These are phyloP conservation scores for Angomonas desouzai DNA, from an alignment of 208 protist genomes.

Conservation along the genomic window DNA sequence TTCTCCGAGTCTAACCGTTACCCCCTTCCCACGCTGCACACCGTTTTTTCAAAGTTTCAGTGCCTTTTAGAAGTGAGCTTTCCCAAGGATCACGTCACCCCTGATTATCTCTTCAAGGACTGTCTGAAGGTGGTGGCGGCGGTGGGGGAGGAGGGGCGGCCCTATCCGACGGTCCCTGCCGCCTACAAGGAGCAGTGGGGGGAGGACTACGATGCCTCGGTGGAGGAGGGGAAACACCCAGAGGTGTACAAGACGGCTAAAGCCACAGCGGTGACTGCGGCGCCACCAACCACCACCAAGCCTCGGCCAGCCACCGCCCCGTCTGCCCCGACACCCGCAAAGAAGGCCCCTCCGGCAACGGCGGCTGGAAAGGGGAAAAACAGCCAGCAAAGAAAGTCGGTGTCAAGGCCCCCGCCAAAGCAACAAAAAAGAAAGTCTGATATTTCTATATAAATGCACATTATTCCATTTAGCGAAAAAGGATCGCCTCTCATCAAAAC, in stretches of 20 bases:
- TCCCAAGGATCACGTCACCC: not conserved
- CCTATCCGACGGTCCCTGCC: not conserved
- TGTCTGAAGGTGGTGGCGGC: slow-evolving; percentile 1
- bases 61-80: slow-evolving; percentile 4
- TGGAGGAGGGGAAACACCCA: not conserved
- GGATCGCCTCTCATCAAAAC: no score
- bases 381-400: not conserved
- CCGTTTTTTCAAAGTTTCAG: not conserved
- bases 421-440: no score
- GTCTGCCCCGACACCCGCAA: not conserved
- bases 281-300: no score
- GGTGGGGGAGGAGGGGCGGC: not conserved
- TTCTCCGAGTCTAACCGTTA: not conserved
- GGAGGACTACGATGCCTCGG: slow-evolving; percentile 1
- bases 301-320: not conserved
- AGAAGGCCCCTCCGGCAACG: not conserved
- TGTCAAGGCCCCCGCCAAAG: not conserved
- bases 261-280: no score
- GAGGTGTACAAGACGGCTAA: no score
- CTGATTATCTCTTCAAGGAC: not conserved
- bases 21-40: slow-evolving; percentile 1
- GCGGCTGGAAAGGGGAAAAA: not conserved
- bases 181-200: not conserved
- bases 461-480: no score
- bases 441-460: no score